These are phyloP conservation scores for Picea abies DNA, from an alignment of 83 land plant species.

Conservation along the genomic window DNA sequence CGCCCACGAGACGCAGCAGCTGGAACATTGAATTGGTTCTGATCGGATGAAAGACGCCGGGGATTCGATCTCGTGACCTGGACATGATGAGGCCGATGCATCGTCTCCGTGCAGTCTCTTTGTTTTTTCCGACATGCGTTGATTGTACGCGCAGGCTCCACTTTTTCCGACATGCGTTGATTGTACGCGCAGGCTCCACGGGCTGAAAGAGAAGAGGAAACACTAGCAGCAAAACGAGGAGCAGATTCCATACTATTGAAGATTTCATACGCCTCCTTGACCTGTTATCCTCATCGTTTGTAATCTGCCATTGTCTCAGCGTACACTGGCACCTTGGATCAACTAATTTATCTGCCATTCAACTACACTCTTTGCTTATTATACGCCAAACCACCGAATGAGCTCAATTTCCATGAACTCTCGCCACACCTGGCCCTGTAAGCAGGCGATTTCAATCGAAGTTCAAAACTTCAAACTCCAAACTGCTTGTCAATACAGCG, in stretches of 20 bases:
- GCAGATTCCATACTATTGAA: not conserved
- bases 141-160: slow-evolving; percentile 4
- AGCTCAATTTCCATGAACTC: slow-evolving; percentile 12
- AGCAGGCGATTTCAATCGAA: too few relatives aligned
- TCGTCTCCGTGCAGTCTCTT: not conserved
- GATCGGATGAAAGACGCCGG: slow-evolving; percentile 3
- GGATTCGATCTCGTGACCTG: not conserved
- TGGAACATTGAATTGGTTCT: slow-evolving; percentile 13
- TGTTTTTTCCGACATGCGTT: not conserved
- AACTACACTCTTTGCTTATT: not conserved
- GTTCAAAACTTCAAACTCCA: too few relatives aligned
- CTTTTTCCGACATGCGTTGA: too few relatives aligned
- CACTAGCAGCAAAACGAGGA: not conserved
- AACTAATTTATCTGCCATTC: slow-evolving; percentile 10
- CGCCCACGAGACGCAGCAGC: too few relatives aligned
- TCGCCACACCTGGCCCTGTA: not conserved
- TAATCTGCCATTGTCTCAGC: not conserved
- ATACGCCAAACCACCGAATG: not conserved
- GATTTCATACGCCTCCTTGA: not conserved
- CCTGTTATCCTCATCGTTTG: not conserved
- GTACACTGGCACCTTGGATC: not conserved
- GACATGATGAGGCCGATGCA: not conserved
- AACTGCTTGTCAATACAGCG: not conserved
- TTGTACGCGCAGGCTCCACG: slow-evolving; percentile 1
- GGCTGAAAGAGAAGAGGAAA: not conserved